phyloP scores from a whole-genome alignment of 352 stramenopile species.

The Pythium brassicae region DNA sequence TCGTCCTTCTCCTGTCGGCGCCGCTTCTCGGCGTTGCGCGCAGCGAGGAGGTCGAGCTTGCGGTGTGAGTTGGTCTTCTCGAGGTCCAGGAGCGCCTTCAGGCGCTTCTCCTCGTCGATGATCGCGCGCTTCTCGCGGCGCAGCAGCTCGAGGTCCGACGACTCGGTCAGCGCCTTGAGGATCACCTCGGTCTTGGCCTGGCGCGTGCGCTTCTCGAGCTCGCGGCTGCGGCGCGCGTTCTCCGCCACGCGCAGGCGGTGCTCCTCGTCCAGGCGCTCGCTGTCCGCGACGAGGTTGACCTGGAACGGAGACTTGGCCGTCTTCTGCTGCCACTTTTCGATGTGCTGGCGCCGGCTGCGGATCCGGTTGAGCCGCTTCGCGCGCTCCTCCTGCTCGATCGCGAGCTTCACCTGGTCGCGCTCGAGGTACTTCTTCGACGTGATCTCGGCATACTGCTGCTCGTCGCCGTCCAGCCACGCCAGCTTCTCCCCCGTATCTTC shows the following conservation, averaged over 20 bases:
- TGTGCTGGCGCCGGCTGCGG: constrained; percentile 45
- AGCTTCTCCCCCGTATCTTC: not conserved
- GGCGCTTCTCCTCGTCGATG: constrained; percentile 90
- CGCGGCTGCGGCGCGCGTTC: constrained; percentile 46
- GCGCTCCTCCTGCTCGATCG: constrained; percentile 58
- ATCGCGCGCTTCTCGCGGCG: constrained; percentile 93
- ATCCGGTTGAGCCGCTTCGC: constrained; percentile 55
- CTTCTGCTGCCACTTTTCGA: constrained; percentile 88
- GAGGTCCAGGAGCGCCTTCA: constrained; percentile 91
- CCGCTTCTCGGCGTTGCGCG: constrained; percentile 88
- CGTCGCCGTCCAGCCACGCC: constrained; percentile 13
- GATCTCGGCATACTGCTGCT: constrained; percentile 69
- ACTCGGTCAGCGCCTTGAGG: constrained; percentile 86
- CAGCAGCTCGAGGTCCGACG: constrained; percentile 88
- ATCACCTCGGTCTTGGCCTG: constrained; percentile 93
- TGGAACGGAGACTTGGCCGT: constrained; percentile 89
- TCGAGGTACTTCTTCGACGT: constrained; percentile 77
- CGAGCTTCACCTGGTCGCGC: constrained; percentile 58
- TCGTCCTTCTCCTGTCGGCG: constrained; percentile 88
- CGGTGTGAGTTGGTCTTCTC: constrained; percentile 92
- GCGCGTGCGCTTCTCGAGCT: constrained; percentile 73
- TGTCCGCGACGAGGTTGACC: constrained; percentile 93
- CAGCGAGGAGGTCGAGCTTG: constrained; percentile 89
- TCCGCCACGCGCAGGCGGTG: constrained; percentile 79
- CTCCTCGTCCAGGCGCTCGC: constrained; percentile 91